Conservation (phyloP, 257 asterid genomes). For the Ligustrum vulgare region DNA sequence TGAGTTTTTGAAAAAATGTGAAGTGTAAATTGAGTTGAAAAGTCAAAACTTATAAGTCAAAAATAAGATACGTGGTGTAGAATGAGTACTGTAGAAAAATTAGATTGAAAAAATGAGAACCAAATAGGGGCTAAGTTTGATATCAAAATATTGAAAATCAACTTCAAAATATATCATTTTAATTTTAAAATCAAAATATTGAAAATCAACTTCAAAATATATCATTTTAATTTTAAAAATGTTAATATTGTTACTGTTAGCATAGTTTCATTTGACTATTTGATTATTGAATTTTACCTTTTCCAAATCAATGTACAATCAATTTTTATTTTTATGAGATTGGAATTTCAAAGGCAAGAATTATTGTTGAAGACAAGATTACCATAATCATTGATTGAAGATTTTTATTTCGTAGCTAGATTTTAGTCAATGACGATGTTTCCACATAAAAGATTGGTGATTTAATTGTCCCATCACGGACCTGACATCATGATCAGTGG, state of each 20-base stretch:
- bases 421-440: conserved; percentile 24
- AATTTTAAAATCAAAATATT: too few relatives aligned
- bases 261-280: neutral
- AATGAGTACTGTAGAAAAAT: too few relatives aligned
- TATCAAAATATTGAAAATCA: too few relatives aligned
- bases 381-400: neutral
- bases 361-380: neutral
- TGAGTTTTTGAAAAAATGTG: too few relatives aligned
- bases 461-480: conserved; percentile 25
- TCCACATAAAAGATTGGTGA: conserved; percentile 16
- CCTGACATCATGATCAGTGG: conserved; percentile 39
- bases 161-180: too few relatives aligned
- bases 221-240: too few relatives aligned
- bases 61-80: too few relatives aligned
- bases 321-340: neutral
- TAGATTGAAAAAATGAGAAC: too few relatives aligned
- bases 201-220: too few relatives aligned
- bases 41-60: too few relatives aligned
- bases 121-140: too few relatives aligned
- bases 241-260: neutral
- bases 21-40: too few relatives aligned
- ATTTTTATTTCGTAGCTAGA: neutral
- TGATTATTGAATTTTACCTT: neutral
- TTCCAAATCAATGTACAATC: neutral
- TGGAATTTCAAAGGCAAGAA: conserved; percentile 10